These are phyloP conservation scores for Cymodocea nodosa DNA, from an alignment of 116 monocot genomes.

Conservation along the genomic window DNA sequence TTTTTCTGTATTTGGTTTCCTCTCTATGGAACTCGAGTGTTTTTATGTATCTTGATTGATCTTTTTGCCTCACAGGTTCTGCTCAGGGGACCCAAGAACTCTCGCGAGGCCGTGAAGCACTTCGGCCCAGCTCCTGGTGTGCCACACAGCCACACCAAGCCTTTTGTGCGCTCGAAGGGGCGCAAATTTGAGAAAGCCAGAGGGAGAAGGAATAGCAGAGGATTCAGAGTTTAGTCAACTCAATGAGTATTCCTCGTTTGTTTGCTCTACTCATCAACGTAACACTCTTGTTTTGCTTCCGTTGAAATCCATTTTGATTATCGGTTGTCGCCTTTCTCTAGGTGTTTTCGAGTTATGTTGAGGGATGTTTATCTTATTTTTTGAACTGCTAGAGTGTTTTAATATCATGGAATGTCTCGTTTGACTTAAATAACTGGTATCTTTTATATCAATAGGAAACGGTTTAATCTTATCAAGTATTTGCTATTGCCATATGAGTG, in stretches of 20 bases:
- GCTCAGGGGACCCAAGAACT: conserved; percentile 15
- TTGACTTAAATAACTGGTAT: too few species aligned
- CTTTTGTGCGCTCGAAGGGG: conserved; percentile 31
- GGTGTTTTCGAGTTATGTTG: neutral
- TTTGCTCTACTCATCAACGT: too few species aligned
- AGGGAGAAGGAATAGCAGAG: conserved; percentile 38
- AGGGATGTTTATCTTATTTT: too few species aligned
- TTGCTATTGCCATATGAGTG: neutral
- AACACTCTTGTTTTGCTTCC: too few species aligned
- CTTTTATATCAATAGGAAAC: too few species aligned
- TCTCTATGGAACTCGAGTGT: too few species aligned
- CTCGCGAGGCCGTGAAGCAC: conserved; percentile 25
- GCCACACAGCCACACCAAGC: conserved; percentile 24
- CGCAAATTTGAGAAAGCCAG: conserved; percentile 39
- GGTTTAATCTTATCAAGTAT: too few species aligned
- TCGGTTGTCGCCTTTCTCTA: neutral
- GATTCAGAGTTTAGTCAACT: conserved; percentile 19
- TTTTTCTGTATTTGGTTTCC: too few species aligned
- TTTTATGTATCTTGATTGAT: too few species aligned
- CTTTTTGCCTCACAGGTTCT: conserved; percentile 4
- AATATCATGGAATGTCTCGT: too few species aligned
- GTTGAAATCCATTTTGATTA: neutral
- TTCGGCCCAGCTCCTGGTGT: conserved; percentile 24
- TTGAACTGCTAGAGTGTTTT: too few species aligned
- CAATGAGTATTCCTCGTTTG: neutral